Conservation (phyloP, 257 asterid species). For the Paulownia fortunei region DNA sequence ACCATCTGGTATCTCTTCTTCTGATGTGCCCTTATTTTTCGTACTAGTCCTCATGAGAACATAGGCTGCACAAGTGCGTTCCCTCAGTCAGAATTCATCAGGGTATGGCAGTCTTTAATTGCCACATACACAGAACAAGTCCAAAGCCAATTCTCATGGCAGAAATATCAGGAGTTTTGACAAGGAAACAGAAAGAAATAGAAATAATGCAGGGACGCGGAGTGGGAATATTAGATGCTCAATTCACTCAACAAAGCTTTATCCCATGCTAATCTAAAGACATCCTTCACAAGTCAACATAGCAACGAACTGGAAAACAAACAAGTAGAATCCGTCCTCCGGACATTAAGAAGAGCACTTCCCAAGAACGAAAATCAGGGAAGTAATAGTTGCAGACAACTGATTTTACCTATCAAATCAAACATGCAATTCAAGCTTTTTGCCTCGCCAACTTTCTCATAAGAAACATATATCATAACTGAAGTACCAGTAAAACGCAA, state of each 20-base stretch:
- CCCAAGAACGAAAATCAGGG: not conserved
- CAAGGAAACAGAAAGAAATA: not conserved
- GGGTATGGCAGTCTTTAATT: not conserved
- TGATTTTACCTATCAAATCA: not conserved
- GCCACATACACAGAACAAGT: not conserved
- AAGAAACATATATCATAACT: not conserved
- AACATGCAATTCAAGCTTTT: not conserved
- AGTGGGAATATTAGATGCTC: not conserved
- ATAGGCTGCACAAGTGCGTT: conserved; percentile 54
- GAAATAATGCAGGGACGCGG: not conserved
- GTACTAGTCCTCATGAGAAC: conserved; percentile 59
- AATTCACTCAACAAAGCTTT: not conserved
- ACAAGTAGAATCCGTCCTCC: not conserved
- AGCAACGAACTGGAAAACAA: not conserved
- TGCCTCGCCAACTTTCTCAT: not conserved
- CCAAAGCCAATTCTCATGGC: not conserved
- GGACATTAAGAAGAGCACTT: not conserved
- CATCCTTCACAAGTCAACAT: conserved; percentile 1
- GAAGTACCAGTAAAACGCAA: not conserved
- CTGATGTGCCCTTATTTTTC: conserved; percentile 43
- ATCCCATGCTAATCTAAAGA: not conserved
- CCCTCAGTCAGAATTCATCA: not conserved
- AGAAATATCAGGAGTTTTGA: not conserved
- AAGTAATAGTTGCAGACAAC: not conserved
- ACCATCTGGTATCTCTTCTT: conserved; percentile 41